Percentiles rank a stretch among this genome's conserved stretches.
These are phyloP conservation scores for Oryza glaberrima DNA, from an alignment of 176 grass and related monocot species.

Conservation along the genomic window DNA sequence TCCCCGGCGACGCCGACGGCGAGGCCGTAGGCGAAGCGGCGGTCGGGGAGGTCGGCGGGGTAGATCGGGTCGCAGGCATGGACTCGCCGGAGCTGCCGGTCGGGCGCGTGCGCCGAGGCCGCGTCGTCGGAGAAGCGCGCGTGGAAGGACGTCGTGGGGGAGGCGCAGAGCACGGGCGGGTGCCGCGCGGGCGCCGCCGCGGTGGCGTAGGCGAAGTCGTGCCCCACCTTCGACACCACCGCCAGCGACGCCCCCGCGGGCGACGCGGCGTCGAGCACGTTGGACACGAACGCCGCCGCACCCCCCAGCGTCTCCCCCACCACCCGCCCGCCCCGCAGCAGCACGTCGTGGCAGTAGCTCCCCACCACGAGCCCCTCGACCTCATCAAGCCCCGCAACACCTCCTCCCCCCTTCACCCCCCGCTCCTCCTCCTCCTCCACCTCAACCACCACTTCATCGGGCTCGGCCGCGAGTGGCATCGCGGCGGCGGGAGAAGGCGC, in stretches of 20 bases:
- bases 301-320: slow-evolving; percentile 90
- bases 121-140: slow-evolving; percentile 62
- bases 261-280: slow-evolving; percentile 73
- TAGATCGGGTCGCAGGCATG: slow-evolving; percentile 76
- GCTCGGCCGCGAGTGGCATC: slow-evolving; percentile 30
- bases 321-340: slow-evolving; percentile 58
- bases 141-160: slow-evolving; percentile 83
- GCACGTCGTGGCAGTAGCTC: slow-evolving; percentile 98
- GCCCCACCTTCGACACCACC: slow-evolving; percentile 80
- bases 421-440: not conserved
- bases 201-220: slow-evolving; percentile 69
- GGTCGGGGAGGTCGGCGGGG: slow-evolving; percentile 61
- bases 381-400: slow-evolving; percentile 11
- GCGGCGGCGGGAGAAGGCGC: slow-evolving; percentile 30
- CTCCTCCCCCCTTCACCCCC: not conserved
- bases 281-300: slow-evolving; percentile 82
- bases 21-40: slow-evolving; percentile 73
- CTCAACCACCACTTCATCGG: slow-evolving; percentile 11
- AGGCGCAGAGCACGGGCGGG: slow-evolving; percentile 38
- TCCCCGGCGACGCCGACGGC: slow-evolving; percentile 80
- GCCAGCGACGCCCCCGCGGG: slow-evolving; percentile 42
- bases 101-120: slow-evolving; percentile 52
- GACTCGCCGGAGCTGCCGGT: slow-evolving; percentile 71
- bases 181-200: slow-evolving; percentile 43
- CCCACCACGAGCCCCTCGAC: slow-evolving; percentile 66